Conservation (phyloP, 2,329 filamentous ascomycete species). For the Botrytis porri region DNA sequence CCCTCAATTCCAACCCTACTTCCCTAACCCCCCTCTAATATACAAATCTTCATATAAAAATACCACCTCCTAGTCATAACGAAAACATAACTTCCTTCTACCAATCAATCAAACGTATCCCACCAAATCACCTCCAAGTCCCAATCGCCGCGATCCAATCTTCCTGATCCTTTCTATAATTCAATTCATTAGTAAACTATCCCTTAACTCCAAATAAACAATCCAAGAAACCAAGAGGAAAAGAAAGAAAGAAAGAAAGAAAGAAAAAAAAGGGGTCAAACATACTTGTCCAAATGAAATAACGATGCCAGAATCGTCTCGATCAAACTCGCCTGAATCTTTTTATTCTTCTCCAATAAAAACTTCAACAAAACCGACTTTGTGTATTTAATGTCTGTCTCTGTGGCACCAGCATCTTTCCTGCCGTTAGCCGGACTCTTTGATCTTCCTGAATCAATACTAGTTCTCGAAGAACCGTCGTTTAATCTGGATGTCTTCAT, state of each 20-base stretch:
- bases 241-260: background rate
- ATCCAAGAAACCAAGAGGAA: background rate
- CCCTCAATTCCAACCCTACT: background rate
- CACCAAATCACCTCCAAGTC: conserved; percentile 6
- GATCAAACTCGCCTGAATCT: conserved; percentile 70
- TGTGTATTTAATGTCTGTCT: conserved; percentile 53
- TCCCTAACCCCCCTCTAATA: background rate
- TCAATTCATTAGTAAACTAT: conserved; percentile 13
- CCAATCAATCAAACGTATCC: background rate
- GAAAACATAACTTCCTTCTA: background rate
- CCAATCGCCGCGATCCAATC: conserved; percentile 77
- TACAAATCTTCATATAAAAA: background rate
- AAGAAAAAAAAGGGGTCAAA: conserved; percentile 24
- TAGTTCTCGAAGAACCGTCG: conserved; percentile 35
- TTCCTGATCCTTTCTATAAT: conserved; percentile 67
- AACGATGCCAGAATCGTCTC: conserved; percentile 70
- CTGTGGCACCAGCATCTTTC: conserved; percentile 18
- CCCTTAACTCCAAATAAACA: background rate
- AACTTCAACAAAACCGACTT: conserved; percentile 82
- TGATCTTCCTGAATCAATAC: conserved; percentile 39
- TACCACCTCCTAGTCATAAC: background rate
- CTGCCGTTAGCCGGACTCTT: conserved; percentile 29
- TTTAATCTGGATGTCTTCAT: conserved; percentile 40
- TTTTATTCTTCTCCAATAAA: conserved; percentile 75
- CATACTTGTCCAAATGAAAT: conserved; percentile 73